These are phyloP conservation scores for Cnidoscolus chayamansa DNA, from an alignment of 441 rosid genomes.

Conservation along the genomic window DNA sequence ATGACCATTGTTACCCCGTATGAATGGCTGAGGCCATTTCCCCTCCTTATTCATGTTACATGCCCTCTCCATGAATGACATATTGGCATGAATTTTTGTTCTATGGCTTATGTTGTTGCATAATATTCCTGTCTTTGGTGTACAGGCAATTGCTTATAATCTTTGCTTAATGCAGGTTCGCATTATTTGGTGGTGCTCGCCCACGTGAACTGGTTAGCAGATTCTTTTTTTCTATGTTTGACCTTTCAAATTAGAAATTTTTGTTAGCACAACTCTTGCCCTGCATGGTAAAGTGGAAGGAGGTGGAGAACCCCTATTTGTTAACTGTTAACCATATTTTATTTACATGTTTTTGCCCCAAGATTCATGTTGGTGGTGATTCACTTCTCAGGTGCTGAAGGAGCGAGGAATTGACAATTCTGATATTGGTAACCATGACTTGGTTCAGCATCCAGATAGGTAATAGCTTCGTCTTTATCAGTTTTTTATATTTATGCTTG, in stretches of 20 bases:
- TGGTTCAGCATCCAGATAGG: slow-evolving; percentile 41
- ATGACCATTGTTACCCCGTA: background rate
- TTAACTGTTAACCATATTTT: background rate
- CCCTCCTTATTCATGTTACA: background rate
- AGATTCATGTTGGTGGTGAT: slow-evolving; percentile 11
- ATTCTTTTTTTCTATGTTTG: background rate
- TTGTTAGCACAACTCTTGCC: background rate
- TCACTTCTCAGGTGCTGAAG: slow-evolving; percentile 59
- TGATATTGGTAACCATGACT: slow-evolving; percentile 34
- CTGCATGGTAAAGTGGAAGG: no score
- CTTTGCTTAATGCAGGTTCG: slow-evolving; percentile 50
- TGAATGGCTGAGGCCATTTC: no score
- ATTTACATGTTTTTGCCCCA: background rate
- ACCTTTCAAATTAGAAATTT: background rate
- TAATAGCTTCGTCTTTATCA: background rate
- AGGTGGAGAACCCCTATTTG: background rate
- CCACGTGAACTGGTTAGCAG: slow-evolving; percentile 75
- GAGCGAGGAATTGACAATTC: slow-evolving; percentile 58
- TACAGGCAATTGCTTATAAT: background rate
- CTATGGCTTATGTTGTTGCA: background rate
- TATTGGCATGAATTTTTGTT: background rate
- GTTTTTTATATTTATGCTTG: slow-evolving; percentile 9
- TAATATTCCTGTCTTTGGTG: background rate
- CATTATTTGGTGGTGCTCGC: slow-evolving; percentile 77
- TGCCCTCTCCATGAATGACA: background rate